These are phyloP conservation scores for Ceratobasidium sp. DNA, from an alignment of 1,284 basidiomycete genomes.

Conservation along the genomic window DNA sequence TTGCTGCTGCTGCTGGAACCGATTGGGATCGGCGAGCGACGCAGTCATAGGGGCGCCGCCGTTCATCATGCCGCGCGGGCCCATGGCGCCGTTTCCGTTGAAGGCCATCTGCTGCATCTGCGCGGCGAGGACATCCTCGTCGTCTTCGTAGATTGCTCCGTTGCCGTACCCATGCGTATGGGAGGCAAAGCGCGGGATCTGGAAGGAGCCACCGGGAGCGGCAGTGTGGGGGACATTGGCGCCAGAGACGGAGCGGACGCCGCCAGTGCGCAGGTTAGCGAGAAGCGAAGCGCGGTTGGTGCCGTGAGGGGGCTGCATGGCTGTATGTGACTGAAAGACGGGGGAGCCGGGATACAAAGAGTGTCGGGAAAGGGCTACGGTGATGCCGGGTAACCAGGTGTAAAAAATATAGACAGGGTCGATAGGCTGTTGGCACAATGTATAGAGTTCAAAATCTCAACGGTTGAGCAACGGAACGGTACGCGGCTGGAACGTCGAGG, in stretches of 20 bases:
- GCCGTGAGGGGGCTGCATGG: slow-evolving; percentile 54
- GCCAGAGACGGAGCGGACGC: slow-evolving; percentile 78
- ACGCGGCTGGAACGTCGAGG: neutral
- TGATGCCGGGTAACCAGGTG: slow-evolving; percentile 21
- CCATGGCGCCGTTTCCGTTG: slow-evolving; percentile 55
- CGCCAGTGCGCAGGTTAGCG: slow-evolving; percentile 85
- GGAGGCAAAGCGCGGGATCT: slow-evolving; percentile 65
- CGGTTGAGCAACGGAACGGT: slow-evolving; percentile 1
- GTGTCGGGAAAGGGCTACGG: slow-evolving; percentile 4
- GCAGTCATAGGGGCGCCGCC: slow-evolving; percentile 71
- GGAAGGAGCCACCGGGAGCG: slow-evolving; percentile 72
- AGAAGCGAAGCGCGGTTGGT: slow-evolving; percentile 84
- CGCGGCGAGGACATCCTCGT: slow-evolving; percentile 67
- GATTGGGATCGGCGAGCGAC: slow-evolving; percentile 75
- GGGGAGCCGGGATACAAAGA: slow-evolving; percentile 4
- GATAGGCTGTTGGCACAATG: slow-evolving; percentile 12
- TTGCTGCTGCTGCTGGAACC: slow-evolving; percentile 71
- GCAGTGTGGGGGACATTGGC: slow-evolving; percentile 73
- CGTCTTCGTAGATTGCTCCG: slow-evolving; percentile 65
- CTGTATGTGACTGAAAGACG: neutral
- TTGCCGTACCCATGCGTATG: slow-evolving; percentile 57
- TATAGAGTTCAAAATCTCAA: neutral
- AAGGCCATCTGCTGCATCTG: slow-evolving; percentile 61
- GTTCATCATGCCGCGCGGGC: slow-evolving; percentile 42
- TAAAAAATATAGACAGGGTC: slow-evolving; percentile 32